A percentile compares a stretch with the other conserved stretches of the same genome.
Conservation (phyloP, 2,329 filamentous ascomycete species). For the Aspergillus felis region DNA sequence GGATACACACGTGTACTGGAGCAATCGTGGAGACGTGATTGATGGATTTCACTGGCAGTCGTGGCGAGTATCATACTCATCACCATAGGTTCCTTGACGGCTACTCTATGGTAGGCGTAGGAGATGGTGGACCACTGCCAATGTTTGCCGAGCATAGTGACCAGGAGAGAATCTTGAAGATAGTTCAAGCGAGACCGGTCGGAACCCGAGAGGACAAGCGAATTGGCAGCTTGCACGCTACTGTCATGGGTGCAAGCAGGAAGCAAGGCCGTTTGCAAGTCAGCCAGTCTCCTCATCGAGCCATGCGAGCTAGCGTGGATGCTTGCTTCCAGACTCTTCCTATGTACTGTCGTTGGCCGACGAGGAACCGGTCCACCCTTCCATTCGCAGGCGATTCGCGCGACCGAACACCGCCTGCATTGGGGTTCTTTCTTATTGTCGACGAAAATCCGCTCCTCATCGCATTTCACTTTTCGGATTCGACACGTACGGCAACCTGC, state of each 20-base stretch:
- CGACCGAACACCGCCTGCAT: constrained; percentile 19
- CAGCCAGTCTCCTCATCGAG: background rate
- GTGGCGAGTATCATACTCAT: constrained; percentile 27
- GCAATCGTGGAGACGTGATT: constrained; percentile 16
- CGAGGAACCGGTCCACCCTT: constrained; percentile 21
- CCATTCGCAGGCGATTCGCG: constrained; percentile 24
- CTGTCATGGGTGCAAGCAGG: constrained; percentile 5
- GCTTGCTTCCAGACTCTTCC: constrained; percentile 1
- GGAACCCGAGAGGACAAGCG: constrained; percentile 16
- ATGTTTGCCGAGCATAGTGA: constrained; percentile 24
- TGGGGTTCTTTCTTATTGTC: constrained; percentile 19
- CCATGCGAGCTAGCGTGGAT: background rate
- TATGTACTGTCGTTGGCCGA: constrained; percentile 1
- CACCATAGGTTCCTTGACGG: constrained; percentile 24
- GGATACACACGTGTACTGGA: constrained; percentile 2
- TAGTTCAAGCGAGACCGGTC: constrained; percentile 23
- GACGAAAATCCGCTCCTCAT: constrained; percentile 21
- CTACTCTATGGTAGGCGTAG: constrained; percentile 24
- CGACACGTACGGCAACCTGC: constrained; percentile 28
- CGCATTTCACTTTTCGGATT: constrained; percentile 29
- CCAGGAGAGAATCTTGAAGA: constrained; percentile 22
- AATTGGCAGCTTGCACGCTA: constrained; percentile 20
- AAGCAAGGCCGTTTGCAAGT: constrained; percentile 2
- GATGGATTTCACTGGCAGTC: constrained; percentile 20
- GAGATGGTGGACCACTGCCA: constrained; percentile 27